phyloP scores from a whole-genome alignment of 2,329 filamentous ascomycete genomes.

The Penicillium brasilianum region DNA sequence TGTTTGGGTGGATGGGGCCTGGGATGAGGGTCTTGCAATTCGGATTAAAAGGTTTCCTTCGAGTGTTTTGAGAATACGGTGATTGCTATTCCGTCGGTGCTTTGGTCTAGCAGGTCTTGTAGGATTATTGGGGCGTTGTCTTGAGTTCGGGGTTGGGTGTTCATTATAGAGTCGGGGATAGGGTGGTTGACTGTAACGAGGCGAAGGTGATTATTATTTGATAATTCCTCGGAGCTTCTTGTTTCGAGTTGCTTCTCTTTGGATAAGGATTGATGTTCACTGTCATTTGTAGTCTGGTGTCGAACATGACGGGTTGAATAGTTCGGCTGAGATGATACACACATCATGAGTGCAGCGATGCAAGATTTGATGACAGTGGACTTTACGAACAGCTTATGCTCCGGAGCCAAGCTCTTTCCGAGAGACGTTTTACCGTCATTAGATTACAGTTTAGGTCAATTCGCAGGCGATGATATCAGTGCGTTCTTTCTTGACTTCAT shows the following conservation, averaged over 20 bases:
- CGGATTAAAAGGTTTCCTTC: neutral
- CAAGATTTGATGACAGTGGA: neutral
- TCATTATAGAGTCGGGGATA: neutral
- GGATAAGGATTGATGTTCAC: neutral
- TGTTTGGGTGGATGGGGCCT: neutral
- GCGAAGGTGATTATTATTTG: neutral
- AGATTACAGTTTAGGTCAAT: neutral
- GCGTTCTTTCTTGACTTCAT: slow-evolving; percentile 32
- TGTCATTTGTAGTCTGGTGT: neutral
- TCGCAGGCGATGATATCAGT: slow-evolving; percentile 9
- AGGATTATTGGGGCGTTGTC: neutral
- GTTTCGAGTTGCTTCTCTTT: neutral
- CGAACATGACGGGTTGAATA: neutral
- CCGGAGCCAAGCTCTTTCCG: too few relatives aligned
- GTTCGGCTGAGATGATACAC: neutral
- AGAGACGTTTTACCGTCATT: too few relatives aligned
- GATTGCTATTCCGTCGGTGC: neutral
- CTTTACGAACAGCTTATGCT: too few relatives aligned
- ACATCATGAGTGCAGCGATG: neutral
- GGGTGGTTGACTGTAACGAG: neutral
- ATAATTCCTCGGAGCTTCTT: neutral
- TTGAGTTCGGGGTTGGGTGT: neutral
- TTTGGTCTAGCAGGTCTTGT: neutral
- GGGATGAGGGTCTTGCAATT: neutral
- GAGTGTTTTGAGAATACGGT: neutral